A percentile compares a stretch with the other conserved stretches of the same genome.
These are phyloP conservation scores for Cruciata laevipes DNA, from an alignment of 257 asterid species.

Conservation along the genomic window DNA sequence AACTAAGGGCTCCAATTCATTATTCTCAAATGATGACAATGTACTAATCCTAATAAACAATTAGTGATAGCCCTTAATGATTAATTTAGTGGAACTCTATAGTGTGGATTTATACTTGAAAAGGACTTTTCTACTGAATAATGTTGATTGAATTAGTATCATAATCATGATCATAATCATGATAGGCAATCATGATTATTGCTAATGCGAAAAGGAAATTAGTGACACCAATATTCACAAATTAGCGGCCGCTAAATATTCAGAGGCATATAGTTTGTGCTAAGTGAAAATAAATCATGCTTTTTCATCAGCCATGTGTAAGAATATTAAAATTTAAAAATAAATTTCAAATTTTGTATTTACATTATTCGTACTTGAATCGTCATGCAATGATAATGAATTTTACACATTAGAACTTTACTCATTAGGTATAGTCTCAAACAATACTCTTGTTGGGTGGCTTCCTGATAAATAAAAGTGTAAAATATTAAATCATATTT, in stretches of 20 bases:
- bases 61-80: neutral
- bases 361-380: too few species aligned
- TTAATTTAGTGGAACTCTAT: neutral
- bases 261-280: slow-evolving; percentile 10
- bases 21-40: slow-evolving; percentile 8
- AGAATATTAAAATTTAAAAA: neutral
- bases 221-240: slow-evolving; percentile 8
- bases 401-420: too few species aligned
- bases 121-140: slow-evolving; percentile 9
- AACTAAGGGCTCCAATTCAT: neutral
- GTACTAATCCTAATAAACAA: neutral
- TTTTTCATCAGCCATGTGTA: neutral
- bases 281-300: too few species aligned
- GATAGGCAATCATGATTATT: neutral
- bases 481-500: too few species aligned
- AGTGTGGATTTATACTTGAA: slow-evolving; percentile 9
- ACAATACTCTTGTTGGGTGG: too few species aligned
- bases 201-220: slow-evolving; percentile 1
- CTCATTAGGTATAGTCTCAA: too few species aligned
- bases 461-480: too few species aligned
- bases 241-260: slow-evolving; percentile 17
- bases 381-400: too few species aligned
- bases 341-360: too few species aligned
- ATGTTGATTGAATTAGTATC: slow-evolving; percentile 1
- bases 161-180: slow-evolving; percentile 1